Base-by-base conservation (phyloP, 345 rosid species). In the Salix purpurea region DNA sequence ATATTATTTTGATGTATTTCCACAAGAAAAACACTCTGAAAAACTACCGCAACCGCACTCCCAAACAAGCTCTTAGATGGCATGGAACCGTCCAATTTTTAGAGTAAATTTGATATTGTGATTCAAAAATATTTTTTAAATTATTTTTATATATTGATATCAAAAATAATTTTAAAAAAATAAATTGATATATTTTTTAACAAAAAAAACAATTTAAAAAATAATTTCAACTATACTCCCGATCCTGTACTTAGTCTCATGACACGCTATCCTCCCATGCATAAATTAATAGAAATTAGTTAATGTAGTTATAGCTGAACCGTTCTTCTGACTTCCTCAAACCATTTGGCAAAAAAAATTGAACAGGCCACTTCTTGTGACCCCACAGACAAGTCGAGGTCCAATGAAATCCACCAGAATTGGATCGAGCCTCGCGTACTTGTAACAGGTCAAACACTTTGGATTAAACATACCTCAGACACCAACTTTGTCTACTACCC, bases 231-330 rank as follows among this genome's bases (percentile, higher is more conserved):
- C 5, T 34, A 4, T 34, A 4, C 36, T 32, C 5, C 0, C 4
- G 32, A 32, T 32, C 5, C 0, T 32, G 5, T 32, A 4, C 37
- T 5, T 36, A 67, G 74, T 74, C 78, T 46, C 72, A 50, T 42
- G 7, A 36, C 34, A 71, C 42, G 32, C 62, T 56, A 60, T 67
- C 66, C 1, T 67, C 69, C 1, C 8, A 6, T n/a, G 4, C 23
- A 61, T 19, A 5, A n/a, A 56, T 4, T 62, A 26, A n/a, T 9
- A 52, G 12, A 50, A 10, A 72, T 75, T 81, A 75, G 72, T 72
- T 56, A 81, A 67, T 65, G 23, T 61, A 77, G 87, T 80, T 80
- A 76, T 83, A 66, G 93, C 82, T 88, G 87, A 90, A 84, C 93
- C 80, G 84, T 81, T 84, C 80, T 69, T 75, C 83, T 88, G 81